Evolutionary conservation across 2,329 filamentous ascomycete species (phyloP), one percentile per base, ranked within the genome.

Genomic region (Helotiales sp.): DNA sequence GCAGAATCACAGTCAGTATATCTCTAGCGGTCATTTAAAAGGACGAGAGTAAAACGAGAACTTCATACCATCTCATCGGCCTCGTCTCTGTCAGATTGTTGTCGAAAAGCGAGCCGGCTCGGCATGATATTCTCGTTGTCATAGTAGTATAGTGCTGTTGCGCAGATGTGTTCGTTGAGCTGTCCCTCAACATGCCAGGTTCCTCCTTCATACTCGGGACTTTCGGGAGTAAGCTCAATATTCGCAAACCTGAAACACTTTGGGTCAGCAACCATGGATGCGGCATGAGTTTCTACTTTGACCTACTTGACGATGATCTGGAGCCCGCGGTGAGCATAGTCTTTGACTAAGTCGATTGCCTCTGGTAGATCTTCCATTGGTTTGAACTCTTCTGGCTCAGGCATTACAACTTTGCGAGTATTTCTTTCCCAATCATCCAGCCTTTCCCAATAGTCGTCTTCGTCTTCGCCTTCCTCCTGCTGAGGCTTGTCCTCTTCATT

Each of bases 281-380:
- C 24, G 6, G 20, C 15, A n/a, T 8, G 20, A 32, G 8, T 7
- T 13, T 30, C 7, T 17, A 8, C 6, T 10, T 17, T 43, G 22
- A 28, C 57, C 20, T 45, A 60, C 57, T 90, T 90, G 34, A 90
- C 83, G 59, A 91, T 87, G 40, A 91, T 76, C 71, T 91, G 89
- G 3, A 91, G 73, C 1, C 84, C 83, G 1, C 63, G 58, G 6
- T 65, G 37, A 1, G 26, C 67, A 40, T 67, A 73, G 28, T 71
- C 69, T 45, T 37, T 49, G 6, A 47, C 45, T 0, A 68, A 45
- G 49, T 64, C 37, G 6, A 70, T 43, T 24, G 1, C 6, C 11
- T 61, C 4, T 26, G 24, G 47, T 6, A n/a, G n/a, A 2, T 28
- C 50, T 50, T 47, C 49, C 32, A 60, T 40, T 28, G 61, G 60